Evolutionary conservation across 139 green algal species (phyloP), one percentile per base, ranked within the genome.

Genomic region (Tetraselmis striata): DNA sequence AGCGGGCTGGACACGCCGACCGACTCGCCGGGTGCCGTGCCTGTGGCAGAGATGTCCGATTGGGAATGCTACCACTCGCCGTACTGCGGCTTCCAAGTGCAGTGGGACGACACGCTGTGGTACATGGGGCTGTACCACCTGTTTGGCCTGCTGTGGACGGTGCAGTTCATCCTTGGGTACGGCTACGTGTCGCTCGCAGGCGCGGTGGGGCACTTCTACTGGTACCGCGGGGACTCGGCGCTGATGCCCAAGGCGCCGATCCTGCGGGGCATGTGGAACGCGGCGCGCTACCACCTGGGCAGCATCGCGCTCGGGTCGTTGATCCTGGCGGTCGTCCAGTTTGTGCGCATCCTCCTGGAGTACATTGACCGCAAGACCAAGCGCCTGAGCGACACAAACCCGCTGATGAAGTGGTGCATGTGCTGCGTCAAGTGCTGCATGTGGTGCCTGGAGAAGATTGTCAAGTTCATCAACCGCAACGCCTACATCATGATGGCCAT

Each of bases 381-480:
- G 59, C 67, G 88, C n/a, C 28, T 93, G 28, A 86, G 93, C 85
- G 79, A 85, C 31, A 18, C 11, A 5, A 67, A 18, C 45, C 23
- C 1, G 23, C 76, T 74, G 32, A 82, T 89, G 0, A 82, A 90
- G 76, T 95, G 89, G 86, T 23, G 88, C 28, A 93, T 96, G 89
- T 93, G 85, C 81, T 93, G 91, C 89, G 77, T 95, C 25, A 91
- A 88, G 76, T 94, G 85, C 86, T 91, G 85, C 81, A 81, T 95
- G 87, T 95, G 91, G 93, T 90, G 82, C 79, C 78, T 96, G 2
- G 91, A 98, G 85, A 94, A 95, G 82, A 92, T 98, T 18, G 82
- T 98, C 22, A 91, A 91, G 79, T 97, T 96, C 87, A 95, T 96
- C 82, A 98, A 98, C 86, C 83, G 90, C 23, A 98, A 98, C 80